These are phyloP conservation scores for Coix lacrymajobi DNA, from an alignment of 176 grass and related monocot genomes.

Conservation along the genomic window DNA sequence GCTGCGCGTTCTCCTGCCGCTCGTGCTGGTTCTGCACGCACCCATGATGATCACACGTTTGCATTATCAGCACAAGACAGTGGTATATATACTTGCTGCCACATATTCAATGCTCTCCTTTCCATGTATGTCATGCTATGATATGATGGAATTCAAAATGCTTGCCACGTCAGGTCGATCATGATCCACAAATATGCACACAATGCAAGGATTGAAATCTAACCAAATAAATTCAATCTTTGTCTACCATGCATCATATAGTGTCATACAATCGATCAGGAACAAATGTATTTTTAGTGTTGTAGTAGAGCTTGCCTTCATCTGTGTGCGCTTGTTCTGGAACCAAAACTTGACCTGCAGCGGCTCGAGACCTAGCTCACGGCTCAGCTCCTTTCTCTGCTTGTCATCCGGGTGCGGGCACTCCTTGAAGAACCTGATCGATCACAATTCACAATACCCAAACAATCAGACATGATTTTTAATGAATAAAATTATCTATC, in stretches of 20 bases:
- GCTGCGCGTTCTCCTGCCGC: conserved; percentile 65
- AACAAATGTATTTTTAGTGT: not conserved
- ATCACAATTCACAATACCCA: conserved; percentile 13
- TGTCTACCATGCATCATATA: not conserved
- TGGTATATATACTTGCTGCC: not conserved
- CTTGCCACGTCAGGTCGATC: not conserved
- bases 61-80: not conserved
- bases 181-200: not conserved
- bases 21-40: conserved; percentile 70
- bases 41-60: not conserved
- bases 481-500: not conserved
- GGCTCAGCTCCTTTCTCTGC: conserved; percentile 83
- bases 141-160: not conserved
- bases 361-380: conserved; percentile 68
- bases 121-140: not conserved
- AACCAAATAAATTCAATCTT: not conserved
- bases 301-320: conserved; percentile 53
- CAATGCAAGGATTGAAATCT: not conserved
- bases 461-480: conserved; percentile 1
- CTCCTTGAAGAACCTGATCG: conserved; percentile 77
- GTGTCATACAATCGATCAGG: not conserved
- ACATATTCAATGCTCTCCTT: not conserved
- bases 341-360: conserved; percentile 96
- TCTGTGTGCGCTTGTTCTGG: conserved; percentile 96
- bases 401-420: conserved; percentile 91